Base-by-base conservation (phyloP, 2,329 filamentous ascomycete species). In the Trichoderma citrinoviride region DNA sequence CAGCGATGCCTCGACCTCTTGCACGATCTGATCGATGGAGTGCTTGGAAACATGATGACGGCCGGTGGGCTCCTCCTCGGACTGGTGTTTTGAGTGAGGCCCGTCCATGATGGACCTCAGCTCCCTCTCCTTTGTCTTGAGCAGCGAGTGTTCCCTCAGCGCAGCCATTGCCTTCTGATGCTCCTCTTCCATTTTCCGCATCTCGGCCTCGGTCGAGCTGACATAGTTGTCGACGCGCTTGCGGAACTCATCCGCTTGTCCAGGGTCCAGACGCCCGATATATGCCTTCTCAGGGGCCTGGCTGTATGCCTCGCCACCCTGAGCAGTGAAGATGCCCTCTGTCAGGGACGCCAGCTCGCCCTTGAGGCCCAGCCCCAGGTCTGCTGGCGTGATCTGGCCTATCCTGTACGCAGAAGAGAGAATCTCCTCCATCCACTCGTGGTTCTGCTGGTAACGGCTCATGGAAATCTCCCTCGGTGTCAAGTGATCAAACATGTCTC, bases 371-470 rank as follows among this genome's bases (percentile, higher is more conserved):
- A 98, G 81, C 0, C 93, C 93, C 40, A 98, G 85, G 74, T 97
- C 93, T 3, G 93, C 87, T 0, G 94, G 93, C 8, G 89, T 87
- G 65, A 99, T 96, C 74, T 96, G 92, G 56, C 85, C 85, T 67
- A 94, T 90, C 25, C 90, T 84, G 74, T 97, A 97, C 0, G 93
- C 92, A 1, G 94, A 98, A 0, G 91, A 92, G 61, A 98, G 85
- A 29, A 99, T 89, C 77, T 99, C 94, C 73, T 98, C 95, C 92
- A 99, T 97, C 95, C 94, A 98, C 76, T 97, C 92, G 72, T 99
- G 94, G 72, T 99, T 96, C 74, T 97, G 93, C 74, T 90, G 90
- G 76, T 97, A 99, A 63, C 95, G 87, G 68, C 88, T 87, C 66
- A 92, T 82, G 70, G 93, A 96, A 67, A 99, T 90, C 68, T 99